These are phyloP conservation scores for Drechslerella coelobrocha DNA, from an alignment of 2,329 filamentous ascomycete genomes.

Conservation along the genomic window DNA sequence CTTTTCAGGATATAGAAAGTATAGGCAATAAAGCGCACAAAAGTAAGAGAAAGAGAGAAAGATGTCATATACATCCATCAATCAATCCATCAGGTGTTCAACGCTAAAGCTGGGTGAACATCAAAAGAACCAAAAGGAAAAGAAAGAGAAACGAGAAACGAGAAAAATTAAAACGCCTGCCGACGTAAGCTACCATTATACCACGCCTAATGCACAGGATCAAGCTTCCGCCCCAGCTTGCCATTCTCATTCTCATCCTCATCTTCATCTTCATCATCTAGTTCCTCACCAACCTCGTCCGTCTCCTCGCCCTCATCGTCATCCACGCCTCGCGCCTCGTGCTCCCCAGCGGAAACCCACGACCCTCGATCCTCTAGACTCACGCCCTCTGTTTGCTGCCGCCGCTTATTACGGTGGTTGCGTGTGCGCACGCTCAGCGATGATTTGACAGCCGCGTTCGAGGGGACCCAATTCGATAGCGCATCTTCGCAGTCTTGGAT, in stretches of 20 bases:
- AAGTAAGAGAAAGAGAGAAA: too few relatives aligned
- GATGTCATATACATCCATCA: too few relatives aligned
- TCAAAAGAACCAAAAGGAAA: too few relatives aligned
- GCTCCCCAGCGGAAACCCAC: constrained; percentile 47
- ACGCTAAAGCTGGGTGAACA: too few relatives aligned
- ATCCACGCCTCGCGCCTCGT: constrained; percentile 30
- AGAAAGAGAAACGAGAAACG: too few relatives aligned
- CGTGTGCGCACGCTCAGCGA: constrained; percentile 87
- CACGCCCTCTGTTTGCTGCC: constrained; percentile 44
- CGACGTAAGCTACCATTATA: too few relatives aligned
- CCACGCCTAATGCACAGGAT: constrained; percentile 28
- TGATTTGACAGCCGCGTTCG: constrained; percentile 85
- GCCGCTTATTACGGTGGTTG: constrained; percentile 62
- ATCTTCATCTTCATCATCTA: constrained; percentile 26
- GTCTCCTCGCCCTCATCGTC: constrained; percentile 37
- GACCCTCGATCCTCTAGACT: constrained; percentile 44
- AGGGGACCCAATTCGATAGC: constrained; percentile 93
- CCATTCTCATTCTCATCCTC: constrained; percentile 39
- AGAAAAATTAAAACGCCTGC: too few relatives aligned
- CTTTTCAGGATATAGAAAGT: too few relatives aligned
- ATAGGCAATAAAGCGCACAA: too few relatives aligned
- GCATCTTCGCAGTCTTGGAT: constrained; percentile 99
- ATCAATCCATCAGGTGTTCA: too few relatives aligned
- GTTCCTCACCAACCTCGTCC: constrained; percentile 30
- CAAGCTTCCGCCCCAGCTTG: constrained; percentile 40